Conservation (phyloP, 805 yeast genomes). For the Ogataea angusta region DNA sequence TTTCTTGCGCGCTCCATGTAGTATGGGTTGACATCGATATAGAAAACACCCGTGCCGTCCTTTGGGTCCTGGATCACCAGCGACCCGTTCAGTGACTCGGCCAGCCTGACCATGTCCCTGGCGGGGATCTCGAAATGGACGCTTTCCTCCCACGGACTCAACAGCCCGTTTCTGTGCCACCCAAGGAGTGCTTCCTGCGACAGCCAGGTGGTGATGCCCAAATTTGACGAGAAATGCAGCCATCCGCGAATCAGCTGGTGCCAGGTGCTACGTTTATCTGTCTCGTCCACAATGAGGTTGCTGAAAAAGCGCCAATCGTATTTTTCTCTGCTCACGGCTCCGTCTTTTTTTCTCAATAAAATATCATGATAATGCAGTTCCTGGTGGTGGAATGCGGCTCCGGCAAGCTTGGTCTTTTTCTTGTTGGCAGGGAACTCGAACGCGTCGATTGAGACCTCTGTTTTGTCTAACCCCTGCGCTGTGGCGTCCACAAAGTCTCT, state of each 20-base stretch:
- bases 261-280: conserved; percentile 42
- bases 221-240: conserved; percentile 41
- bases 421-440: conserved; percentile 30
- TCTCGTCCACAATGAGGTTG: conserved; percentile 34
- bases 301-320: conserved; percentile 71
- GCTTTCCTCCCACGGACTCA: conserved; percentile 52
- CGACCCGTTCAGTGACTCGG: conserved; percentile 45
- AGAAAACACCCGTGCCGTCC: conserved; percentile 43
- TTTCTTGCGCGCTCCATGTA: conserved; percentile 46
- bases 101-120: conserved; percentile 42
- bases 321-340: conserved; percentile 33
- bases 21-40: conserved; percentile 47
- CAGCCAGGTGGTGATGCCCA: conserved; percentile 44
- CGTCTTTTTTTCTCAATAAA: conserved; percentile 29
- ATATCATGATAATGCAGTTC: conserved; percentile 34
- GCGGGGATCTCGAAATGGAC: conserved; percentile 52
- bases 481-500: conserved; percentile 30
- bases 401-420: conserved; percentile 29
- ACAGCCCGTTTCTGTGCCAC: conserved; percentile 47
- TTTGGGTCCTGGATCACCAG: conserved; percentile 42
- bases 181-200: conserved; percentile 49
- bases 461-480: conserved; percentile 18
- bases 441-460: conserved; percentile 19
- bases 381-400: conserved; percentile 30
- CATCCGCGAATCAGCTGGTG: conserved; percentile 45